Percentiles rank a stretch among this genome's conserved stretches.
Evolutionary conservation across 2,329 filamentous ascomycete genomes (phyloP).

Genomic region (Hypoxylon sp.): DNA sequence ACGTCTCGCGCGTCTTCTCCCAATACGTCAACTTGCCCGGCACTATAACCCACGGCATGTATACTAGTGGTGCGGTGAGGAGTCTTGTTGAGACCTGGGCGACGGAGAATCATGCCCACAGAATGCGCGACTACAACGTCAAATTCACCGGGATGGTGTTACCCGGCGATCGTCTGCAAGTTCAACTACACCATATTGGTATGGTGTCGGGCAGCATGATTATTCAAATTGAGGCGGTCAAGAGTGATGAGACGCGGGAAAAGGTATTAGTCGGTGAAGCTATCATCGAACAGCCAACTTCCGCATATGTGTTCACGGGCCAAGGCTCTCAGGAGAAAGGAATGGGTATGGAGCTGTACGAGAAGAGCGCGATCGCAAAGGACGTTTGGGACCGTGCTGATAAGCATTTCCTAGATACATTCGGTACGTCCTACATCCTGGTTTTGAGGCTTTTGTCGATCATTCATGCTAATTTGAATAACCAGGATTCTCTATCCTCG

Average conservation of each 20-base stretch:
- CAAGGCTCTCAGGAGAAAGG: constrained; percentile 58
- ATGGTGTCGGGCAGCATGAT: constrained; percentile 56
- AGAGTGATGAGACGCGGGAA: constrained; percentile 49
- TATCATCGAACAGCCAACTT: constrained; percentile 51
- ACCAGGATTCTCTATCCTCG: constrained; percentile 48
- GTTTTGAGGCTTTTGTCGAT: not conserved
- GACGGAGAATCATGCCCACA: constrained; percentile 43
- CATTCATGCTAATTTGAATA: constrained; percentile 19
- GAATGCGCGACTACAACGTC: constrained; percentile 50
- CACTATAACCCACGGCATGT: constrained; percentile 61
- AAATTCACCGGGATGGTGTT: constrained; percentile 57
- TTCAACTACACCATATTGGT: constrained; percentile 52
- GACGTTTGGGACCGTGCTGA: constrained; percentile 58
- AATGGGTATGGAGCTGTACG: constrained; percentile 63
- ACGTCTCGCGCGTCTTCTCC: constrained; percentile 56
- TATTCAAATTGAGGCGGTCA: constrained; percentile 53
- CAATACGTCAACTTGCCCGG: constrained; percentile 55
- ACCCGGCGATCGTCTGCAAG: constrained; percentile 53
- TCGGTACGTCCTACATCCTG: constrained; percentile 48
- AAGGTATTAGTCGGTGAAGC: constrained; percentile 51
- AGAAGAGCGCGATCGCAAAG: constrained; percentile 50
- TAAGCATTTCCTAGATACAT: constrained; percentile 51
- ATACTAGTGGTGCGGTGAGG: constrained; percentile 54
- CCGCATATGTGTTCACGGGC: constrained; percentile 59
- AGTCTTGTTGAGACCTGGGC: constrained; percentile 47